A percentile compares a stretch with the other conserved stretches of the same genome.
phyloP scores from a whole-genome alignment of 179 eudicot species.

The Silene noctiflora region DNA sequence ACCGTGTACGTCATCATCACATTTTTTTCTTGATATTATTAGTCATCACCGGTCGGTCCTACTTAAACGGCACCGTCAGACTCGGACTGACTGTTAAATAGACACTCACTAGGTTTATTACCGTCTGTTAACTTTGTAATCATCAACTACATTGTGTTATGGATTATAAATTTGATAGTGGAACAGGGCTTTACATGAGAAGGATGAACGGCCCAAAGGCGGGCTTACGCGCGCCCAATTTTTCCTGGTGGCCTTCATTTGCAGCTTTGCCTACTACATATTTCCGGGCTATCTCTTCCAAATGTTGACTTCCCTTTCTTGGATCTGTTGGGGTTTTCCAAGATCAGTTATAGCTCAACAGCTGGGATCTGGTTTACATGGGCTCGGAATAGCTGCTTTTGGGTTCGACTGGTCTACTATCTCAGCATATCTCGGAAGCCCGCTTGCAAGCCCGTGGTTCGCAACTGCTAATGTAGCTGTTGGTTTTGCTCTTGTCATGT shows the following conservation, averaged over 20 bases:
- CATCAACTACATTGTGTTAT: no score
- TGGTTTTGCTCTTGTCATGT: constrained; percentile 72
- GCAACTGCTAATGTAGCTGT: constrained; percentile 94
- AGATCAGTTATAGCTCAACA: constrained; percentile 74
- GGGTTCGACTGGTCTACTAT: constrained; percentile 89
- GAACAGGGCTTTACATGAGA: constrained; percentile 87
- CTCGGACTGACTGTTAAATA: no score
- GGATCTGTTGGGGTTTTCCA: constrained; percentile 90
- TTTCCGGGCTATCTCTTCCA: constrained; percentile 84
- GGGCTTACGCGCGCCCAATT: constrained; percentile 84
- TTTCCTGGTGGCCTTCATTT: constrained; percentile 72
- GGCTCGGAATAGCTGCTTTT: constrained; percentile 72
- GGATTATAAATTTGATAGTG: no score
- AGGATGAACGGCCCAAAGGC: constrained; percentile 69
- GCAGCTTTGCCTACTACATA: constrained; percentile 88
- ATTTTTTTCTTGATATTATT: no score
- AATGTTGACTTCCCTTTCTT: constrained; percentile 82
- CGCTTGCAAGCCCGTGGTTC: constrained; percentile 95
- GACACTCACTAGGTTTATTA: no score
- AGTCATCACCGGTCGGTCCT: no score
- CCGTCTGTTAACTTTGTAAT: no score
- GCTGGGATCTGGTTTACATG: constrained; percentile 79
- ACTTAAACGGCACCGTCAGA: no score
- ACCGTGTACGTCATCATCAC: no score
- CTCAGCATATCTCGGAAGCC: constrained; percentile 92